Evolutionary conservation across 1,139 yeast genomes (phyloP).

Genomic region (Yamadazyma kanchanaburiensis): DNA sequence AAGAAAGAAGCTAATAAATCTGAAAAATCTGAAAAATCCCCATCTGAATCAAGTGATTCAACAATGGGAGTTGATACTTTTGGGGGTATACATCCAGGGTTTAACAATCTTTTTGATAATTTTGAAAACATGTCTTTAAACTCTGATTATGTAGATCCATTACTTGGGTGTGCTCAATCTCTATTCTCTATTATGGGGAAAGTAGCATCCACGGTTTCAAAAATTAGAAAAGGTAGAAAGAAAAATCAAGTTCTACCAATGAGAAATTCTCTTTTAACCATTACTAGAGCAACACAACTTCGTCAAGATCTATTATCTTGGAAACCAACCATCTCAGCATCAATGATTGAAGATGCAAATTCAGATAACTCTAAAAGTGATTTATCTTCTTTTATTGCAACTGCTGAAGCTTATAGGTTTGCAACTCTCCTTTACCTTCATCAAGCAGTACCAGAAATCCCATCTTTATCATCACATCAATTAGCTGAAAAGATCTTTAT

Average conservation of each 20-base stretch:
- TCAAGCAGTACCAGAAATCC: slow-evolving; percentile 69
- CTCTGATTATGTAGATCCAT: slow-evolving; percentile 53
- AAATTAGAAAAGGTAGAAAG: slow-evolving; percentile 34
- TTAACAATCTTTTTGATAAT: slow-evolving; percentile 26
- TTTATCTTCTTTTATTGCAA: slow-evolving; percentile 56
- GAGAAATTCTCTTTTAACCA: slow-evolving; percentile 42
- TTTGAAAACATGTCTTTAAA: slow-evolving; percentile 27
- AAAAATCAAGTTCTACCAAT: slow-evolving; percentile 9
- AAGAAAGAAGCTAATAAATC: slow-evolving; percentile 8
- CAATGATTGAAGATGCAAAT: slow-evolving; percentile 27
- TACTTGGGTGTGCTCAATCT: slow-evolving; percentile 64
- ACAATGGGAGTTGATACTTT: slow-evolving; percentile 10
- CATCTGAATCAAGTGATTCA: slow-evolving; percentile 27
- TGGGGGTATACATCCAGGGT: slow-evolving; percentile 11
- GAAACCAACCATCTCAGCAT: slow-evolving; percentile 46
- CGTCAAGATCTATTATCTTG: slow-evolving; percentile 51
- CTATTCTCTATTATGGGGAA: slow-evolving; percentile 61
- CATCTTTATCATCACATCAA: slow-evolving; percentile 51
- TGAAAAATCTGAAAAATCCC: slow-evolving; percentile 19
- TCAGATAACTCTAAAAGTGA: slow-evolving; percentile 39
- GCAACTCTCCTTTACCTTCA: slow-evolving; percentile 58
- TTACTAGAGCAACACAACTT: slow-evolving; percentile 54
- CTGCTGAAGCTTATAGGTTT: slow-evolving; percentile 66
- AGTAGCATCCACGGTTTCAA: slow-evolving; percentile 54
- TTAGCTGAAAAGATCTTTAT: slow-evolving; percentile 59